Base-by-base conservation (phyloP, 192 early-diverging fungal species). In the Dissophora ornata region DNA sequence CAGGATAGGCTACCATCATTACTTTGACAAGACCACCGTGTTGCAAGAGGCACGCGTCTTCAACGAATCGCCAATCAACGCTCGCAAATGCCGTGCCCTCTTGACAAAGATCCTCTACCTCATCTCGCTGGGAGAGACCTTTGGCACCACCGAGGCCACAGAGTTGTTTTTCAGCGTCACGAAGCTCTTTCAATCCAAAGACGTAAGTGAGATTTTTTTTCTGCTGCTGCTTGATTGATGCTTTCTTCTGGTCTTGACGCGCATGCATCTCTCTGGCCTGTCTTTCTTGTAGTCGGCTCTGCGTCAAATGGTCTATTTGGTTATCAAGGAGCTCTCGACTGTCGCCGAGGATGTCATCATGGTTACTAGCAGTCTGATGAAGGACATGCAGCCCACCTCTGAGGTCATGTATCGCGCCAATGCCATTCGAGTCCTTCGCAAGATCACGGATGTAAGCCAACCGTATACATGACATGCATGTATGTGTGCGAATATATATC, bases 161-260 rank as follows among this genome's bases (percentile, higher is more conserved):
- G 92, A 99, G 69, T 87, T 96, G 21, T 99, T 99, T 80, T 99
- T 99, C 74, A 94, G 92, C 70, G 95, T 97, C 60, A 97, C 96
- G 22, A 97, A 96, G 86, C 89, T 99, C 63, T 99, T 99, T 82
- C 96, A 98, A 84, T 90, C 88, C 65, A 93, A 91, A 74, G 97
- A 99, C 80, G 92, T 94, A 84, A 68, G 86, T 2, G 16, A 38
- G 4, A 18, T 21, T 4, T 40, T 18, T 13, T 21, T 29, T 59
- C 34, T 41, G 33, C n/a, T n/a, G n/a, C n/a, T n/a, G n/a, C n/a
- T n/a, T n/a, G n/a, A n/a, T n/a, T n/a, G n/a, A n/a, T n/a, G n/a
- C n/a, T n/a, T n/a, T n/a, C n/a, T n/a, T n/a, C n/a, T n/a, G n/a
- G n/a, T n/a, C n/a, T n/a, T n/a, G n/a, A n/a, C 36, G 41, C 2